Evolutionary conservation across 2,329 filamentous ascomycete species (phyloP).

Genomic region (Beauveria rudraprayagi): DNA sequence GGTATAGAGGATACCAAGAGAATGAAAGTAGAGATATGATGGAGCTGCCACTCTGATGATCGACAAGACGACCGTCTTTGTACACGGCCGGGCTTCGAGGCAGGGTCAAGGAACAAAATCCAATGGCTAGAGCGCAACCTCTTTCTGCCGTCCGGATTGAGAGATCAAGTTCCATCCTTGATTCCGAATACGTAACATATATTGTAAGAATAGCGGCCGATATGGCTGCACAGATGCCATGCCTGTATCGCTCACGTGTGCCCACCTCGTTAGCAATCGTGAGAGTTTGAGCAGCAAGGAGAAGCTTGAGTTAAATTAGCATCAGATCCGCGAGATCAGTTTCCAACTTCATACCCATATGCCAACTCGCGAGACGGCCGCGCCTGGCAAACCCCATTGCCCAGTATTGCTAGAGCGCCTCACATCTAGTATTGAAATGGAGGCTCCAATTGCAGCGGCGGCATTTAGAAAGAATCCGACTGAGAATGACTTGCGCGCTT

Average conservation of each 20-base stretch:
- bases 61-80: conserved; percentile 45
- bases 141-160: not conserved
- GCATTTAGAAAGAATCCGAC: not conserved
- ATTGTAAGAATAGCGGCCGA: not conserved
- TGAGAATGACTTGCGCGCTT: not conserved
- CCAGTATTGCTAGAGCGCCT: too few relatives aligned
- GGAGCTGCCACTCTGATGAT: conserved; percentile 48
- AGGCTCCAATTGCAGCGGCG: not conserved
- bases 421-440: not conserved
- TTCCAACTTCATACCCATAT: not conserved
- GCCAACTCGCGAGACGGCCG: not conserved
- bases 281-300: not conserved
- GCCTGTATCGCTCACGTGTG: not conserved
- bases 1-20: conserved; percentile 49
- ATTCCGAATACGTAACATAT: not conserved
- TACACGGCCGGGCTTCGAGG: conserved; percentile 56
- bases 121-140: conserved; percentile 26
- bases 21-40: conserved; percentile 52
- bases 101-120: conserved; percentile 39
- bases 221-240: not conserved
- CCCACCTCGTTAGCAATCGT: not conserved
- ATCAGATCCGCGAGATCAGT: not conserved
- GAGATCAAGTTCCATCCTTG: not conserved
- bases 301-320: not conserved
- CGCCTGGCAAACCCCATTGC: not conserved